Evolutionary conservation across 345 rosid genomes (phyloP), one percentile per base, ranked within the genome.

Genomic region (Bruguiera sexangula): DNA sequence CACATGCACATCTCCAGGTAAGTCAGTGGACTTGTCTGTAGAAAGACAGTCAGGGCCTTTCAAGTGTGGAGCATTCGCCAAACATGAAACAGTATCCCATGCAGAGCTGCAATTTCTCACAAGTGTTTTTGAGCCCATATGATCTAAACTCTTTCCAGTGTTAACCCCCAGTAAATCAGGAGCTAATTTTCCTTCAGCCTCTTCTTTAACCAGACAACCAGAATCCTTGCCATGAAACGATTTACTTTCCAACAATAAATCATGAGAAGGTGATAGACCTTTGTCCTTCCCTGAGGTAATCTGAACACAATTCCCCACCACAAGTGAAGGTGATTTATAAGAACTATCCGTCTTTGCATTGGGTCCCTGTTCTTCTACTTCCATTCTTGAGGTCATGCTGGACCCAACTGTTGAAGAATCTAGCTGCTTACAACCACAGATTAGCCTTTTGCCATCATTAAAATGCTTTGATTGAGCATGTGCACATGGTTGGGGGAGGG

Each of bases 401-500:
- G 67, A 50, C 32, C 61, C 65, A 68, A 68, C 65, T 11, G 69
- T 64, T 65, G 70, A 70, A 30, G 67, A 58, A 52, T 50, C 79
- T 68, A 56, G 69, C 60, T 59, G 66, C 34, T 65, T 57, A 69
- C 75, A 80, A 56, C 75, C 65, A 62, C 78, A 68, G 64, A 69
- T 66, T 63, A 61, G 65, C 59, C 63, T 75, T 68, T 70, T 65
- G 27, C 72, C 69, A 56, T 39, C 56, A 36, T 24, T 37, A 20
- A 58, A 52, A 67, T 73, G 50, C 75, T 62, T 65, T 34, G 72
- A 32, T 70, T 73, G 56, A 19, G n/a, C 7, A 24, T 55, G 4
- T 56, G 59, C 27, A 31, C 68, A 15, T 8, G 29, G 29, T 27
- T 46, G 15, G 26, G 18, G 51, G 29, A n/a, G 52, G 65, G 27